phyloP scores from a whole-genome alignment of 2,329 filamentous ascomycete genomes.

The Pseudofabraea citricarpa region DNA sequence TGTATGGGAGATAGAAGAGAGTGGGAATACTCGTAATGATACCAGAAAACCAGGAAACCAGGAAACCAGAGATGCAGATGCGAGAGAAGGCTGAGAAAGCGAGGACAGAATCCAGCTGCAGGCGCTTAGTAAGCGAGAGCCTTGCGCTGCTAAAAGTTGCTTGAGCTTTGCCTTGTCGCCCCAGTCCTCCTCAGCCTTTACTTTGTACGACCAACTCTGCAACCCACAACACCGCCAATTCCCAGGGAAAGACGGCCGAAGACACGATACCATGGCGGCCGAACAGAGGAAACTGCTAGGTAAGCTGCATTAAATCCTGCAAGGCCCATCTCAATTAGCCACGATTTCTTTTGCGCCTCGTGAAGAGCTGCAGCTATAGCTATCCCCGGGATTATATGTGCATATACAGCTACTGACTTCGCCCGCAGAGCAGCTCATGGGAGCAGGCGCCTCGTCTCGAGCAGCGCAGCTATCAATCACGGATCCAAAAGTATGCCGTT shows the following conservation, averaged over 20 bases:
- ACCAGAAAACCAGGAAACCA: too few species aligned
- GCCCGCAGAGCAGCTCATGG: constrained; percentile 80
- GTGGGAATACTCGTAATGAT: constrained; percentile 3
- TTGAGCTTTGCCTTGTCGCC: too few species aligned
- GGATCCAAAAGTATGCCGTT: constrained; percentile 91
- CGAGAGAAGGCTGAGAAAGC: background rate
- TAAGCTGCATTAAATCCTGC: constrained; percentile 30
- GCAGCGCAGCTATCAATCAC: constrained; percentile 80
- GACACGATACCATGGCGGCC: constrained; percentile 82
- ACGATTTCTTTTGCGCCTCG: background rate
- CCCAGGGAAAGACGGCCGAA: too few species aligned
- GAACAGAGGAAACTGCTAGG: constrained; percentile 96
- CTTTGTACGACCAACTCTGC: too few species aligned
- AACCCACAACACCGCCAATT: too few species aligned
- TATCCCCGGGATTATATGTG: background rate
- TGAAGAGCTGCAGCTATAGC: background rate
- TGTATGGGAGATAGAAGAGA: constrained; percentile 1
- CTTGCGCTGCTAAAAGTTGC: constrained; percentile 11
- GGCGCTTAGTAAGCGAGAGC: constrained; percentile 10
- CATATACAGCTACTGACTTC: constrained; percentile 10
- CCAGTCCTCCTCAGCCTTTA: too few species aligned
- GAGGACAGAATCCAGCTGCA: constrained; percentile 1
- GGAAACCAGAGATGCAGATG: too few species aligned
- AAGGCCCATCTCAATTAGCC: background rate
- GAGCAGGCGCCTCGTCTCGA: constrained; percentile 66